Conservation (phyloP, 2,329 filamentous ascomycete genomes). For the Grosmannia serpens region DNA sequence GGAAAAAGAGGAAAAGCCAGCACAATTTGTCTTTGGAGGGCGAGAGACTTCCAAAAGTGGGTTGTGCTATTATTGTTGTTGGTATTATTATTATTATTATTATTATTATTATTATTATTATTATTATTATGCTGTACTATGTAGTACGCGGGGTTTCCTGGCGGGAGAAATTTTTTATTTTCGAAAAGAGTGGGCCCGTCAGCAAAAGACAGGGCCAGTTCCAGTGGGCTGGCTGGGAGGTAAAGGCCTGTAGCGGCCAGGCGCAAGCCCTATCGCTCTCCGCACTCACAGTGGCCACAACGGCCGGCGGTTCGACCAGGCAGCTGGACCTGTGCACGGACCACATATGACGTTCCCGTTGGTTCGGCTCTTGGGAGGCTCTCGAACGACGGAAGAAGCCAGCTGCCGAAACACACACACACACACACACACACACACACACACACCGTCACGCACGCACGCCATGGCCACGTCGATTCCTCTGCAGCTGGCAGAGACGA, state of each 20-base stretch:
- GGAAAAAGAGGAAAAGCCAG: neutral
- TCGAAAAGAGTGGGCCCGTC: neutral
- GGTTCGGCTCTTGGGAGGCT: no score
- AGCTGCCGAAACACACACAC: no score
- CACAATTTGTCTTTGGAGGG: neutral
- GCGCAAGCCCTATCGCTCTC: neutral
- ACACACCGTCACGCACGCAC: neutral
- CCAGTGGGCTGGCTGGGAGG: neutral
- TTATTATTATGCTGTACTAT: neutral
- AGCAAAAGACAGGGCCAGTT: neutral
- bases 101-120: neutral
- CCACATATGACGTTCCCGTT: neutral
- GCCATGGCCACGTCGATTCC: slow-evolving; percentile 46
- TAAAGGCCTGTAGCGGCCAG: neutral
- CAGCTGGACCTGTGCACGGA: neutral
- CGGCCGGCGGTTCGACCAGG: neutral
- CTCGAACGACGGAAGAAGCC: no score
- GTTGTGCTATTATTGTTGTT: neutral
- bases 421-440: no score
- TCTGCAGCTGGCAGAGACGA: slow-evolving; percentile 60
- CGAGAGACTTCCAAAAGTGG: neutral
- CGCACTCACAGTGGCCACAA: neutral
- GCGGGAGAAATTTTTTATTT: neutral
- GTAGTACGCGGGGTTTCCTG: neutral
- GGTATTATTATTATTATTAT: neutral